Evolutionary conservation across 139 green algal genomes (phyloP).

Genomic region (Chlorella sp.): DNA sequence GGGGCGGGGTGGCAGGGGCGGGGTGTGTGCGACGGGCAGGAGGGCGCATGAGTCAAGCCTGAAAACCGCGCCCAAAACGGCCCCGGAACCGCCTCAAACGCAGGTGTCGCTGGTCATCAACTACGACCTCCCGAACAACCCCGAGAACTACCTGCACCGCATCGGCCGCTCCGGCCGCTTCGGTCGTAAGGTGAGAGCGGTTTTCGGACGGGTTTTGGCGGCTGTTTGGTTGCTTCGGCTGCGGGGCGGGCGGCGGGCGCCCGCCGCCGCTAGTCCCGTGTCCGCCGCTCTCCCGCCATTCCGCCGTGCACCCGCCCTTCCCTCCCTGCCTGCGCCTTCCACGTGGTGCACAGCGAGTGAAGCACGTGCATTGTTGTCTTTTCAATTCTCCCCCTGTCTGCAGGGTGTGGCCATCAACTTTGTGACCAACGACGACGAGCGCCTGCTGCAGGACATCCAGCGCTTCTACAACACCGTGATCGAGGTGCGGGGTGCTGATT

Average conservation of each 20-base stretch:
- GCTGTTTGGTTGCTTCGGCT: neutral
- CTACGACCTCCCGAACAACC: constrained; percentile 99
- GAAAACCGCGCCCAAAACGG: neutral
- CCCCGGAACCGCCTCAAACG: neutral
- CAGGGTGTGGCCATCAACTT: constrained; percentile 99
- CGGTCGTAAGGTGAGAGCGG: constrained; percentile 85
- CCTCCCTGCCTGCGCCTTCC: no score
- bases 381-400: neutral
- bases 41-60: neutral
- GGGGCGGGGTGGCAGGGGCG: neutral
- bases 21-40: neutral
- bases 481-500: constrained; percentile 79
- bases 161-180: constrained; percentile 95
- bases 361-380: neutral
- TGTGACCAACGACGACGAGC: constrained; percentile 94
- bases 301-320: no score
- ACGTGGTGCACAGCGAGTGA: no score
- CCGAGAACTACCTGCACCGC: constrained; percentile 99
- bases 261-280: constrained; percentile 29
- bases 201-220: neutral
- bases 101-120: constrained; percentile 99
- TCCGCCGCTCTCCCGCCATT: neutral
- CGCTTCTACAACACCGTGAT: constrained; percentile 99
- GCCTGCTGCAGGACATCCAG: constrained; percentile 97
- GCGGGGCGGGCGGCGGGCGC: neutral